Conservation (phyloP, 148 eudicot species). For the Selenicereus undatus region DNA sequence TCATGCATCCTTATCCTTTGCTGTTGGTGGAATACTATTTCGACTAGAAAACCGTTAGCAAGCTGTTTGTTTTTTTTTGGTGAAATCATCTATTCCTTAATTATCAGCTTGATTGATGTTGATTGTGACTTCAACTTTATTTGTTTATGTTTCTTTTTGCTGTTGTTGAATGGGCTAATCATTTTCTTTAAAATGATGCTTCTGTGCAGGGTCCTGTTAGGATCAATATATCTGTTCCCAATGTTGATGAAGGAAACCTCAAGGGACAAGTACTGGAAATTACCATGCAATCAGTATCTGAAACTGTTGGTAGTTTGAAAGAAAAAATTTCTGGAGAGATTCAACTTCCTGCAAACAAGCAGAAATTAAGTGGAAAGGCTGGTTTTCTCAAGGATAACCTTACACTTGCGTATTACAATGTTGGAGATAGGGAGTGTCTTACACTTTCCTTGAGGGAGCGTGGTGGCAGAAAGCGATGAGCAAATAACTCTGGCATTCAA, state of each 20-base stretch:
- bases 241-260: constrained; percentile 76
- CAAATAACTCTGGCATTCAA: constrained; percentile 5
- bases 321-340: constrained; percentile 79
- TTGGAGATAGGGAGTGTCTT: constrained; percentile 54
- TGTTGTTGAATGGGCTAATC: constrained; percentile 9
- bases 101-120: not conserved
- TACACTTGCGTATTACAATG: constrained; percentile 74
- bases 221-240: constrained; percentile 62
- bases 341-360: constrained; percentile 84
- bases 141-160: not conserved
- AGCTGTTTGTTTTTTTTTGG: no score
- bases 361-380: constrained; percentile 82
- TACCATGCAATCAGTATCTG: constrained; percentile 54
- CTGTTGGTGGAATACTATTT: no score
- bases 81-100: not conserved
- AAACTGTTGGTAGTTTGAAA: constrained; percentile 68
- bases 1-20: no score
- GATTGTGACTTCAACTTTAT: not conserved
- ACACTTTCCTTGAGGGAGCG: constrained; percentile 77
- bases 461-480: constrained; percentile 79
- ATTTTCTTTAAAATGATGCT: constrained; percentile 7
- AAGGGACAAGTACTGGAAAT: constrained; percentile 73
- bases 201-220: constrained; percentile 61
- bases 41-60: no score
- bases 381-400: constrained; percentile 84